Base-by-base conservation (phyloP, 2,329 filamentous ascomycete species). In the Neonectria sp. region DNA sequence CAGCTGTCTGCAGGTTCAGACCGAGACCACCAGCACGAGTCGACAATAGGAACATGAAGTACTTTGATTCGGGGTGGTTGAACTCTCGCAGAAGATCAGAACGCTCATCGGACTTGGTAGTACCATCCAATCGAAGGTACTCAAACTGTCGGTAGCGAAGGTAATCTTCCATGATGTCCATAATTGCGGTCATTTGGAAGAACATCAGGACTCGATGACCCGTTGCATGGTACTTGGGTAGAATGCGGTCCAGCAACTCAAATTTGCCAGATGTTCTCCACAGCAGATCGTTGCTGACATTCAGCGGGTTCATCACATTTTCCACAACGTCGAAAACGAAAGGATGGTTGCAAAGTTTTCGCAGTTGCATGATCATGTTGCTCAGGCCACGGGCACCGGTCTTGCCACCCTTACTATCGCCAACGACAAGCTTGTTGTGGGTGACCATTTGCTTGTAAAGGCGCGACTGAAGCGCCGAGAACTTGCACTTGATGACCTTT, bases 111-210 rank as follows among this genome's bases (percentile, higher is more conserved):
- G 96, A 95, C 81, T 99, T 99, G 52, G 96, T 99, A 1, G 95
- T 96, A 85, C 96, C 96, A 77, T 99, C 96, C 67, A 99, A 87
- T 79, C 96, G 95, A 72, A 99, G 87, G 79, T 97, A 99, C 77
- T 93, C 88, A 73, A 97, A 87, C 53, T 92, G 92, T 71, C 94
- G 90, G 77, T 94, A 92, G 4, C 95, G 92, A 69, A 99, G 83
- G 80, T 97, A 99, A 80, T 99, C 96, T 76, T 99, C 96, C 96
- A 99, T 98, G 77, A 99, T 99, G 82, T 99, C 97, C 96, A 99
- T 99, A 79, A 99, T 99, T 69, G 97, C 95, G 4, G 96, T 99
- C 96, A 99, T 99, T 81, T 99, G 96, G 88, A 99, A 99, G 89
- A 99, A 99, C 93, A 99, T 98, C 80, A 99, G 87, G 31, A 98